These are phyloP conservation scores for Trichoderma sp. DNA, from an alignment of 2,329 filamentous ascomycete species.

Conservation along the genomic window DNA sequence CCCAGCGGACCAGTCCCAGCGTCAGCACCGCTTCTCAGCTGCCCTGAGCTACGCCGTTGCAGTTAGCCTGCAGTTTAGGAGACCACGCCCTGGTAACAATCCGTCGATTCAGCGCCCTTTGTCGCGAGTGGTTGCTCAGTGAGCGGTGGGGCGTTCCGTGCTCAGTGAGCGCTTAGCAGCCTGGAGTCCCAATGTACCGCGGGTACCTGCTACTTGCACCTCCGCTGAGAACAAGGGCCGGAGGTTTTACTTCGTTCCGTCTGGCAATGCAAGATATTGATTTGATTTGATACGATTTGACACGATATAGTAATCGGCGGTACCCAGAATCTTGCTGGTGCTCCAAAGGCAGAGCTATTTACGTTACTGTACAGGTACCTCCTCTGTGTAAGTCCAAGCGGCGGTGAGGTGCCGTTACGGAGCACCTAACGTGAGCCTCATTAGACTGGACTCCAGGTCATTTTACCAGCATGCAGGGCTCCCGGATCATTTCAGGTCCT, in stretches of 20 bases:
- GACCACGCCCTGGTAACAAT: constrained; percentile 11
- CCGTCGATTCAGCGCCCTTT: constrained; percentile 8
- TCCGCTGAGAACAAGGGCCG: not conserved
- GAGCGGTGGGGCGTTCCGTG: constrained; percentile 16
- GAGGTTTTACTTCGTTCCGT: not conserved
- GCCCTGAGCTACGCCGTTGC: constrained; percentile 15
- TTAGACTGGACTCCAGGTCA: constrained; percentile 2
- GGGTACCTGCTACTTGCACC: not conserved
- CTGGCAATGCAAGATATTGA: not conserved
- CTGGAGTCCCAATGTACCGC: not conserved
- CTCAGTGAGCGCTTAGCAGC: constrained; percentile 20
- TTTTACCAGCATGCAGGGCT: not conserved
- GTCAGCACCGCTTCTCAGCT: constrained; percentile 20
- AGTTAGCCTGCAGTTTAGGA: constrained; percentile 14
- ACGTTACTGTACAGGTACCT: not conserved
- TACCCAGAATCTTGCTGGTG: not conserved
- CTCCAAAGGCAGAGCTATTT: not conserved
- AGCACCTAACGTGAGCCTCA: constrained; percentile 4
- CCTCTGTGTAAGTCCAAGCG: not conserved
- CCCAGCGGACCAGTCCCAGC: constrained; percentile 4
- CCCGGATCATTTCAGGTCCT: not conserved
- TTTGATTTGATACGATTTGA: not conserved
- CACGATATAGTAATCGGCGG: not conserved
- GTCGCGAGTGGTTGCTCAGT: constrained; percentile 19
- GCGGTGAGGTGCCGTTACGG: constrained; percentile 12